Evolutionary conservation across 441 rosid genomes (phyloP), one percentile per base, ranked within the genome.

Genomic region (Populus hybrid): DNA sequence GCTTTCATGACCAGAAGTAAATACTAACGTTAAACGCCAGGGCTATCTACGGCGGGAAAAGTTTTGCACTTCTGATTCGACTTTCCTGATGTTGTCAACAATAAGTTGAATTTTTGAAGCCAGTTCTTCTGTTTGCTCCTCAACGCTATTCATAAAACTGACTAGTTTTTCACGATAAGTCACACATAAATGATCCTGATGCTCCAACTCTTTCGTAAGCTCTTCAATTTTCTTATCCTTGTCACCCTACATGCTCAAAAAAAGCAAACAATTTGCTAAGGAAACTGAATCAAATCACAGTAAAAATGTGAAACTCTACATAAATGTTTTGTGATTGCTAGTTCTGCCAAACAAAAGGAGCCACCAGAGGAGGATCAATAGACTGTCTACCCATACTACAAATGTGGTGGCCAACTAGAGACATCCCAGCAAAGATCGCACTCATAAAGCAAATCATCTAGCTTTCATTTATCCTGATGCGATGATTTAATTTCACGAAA

Each of bases 211-310:
- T 82, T 42, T 71, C 0, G 83, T 85, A 32, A 90, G 92, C 76
- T 87, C 93, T 84, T 89, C 87, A 36, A 92, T 92, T 83, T 85
- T 88, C 88, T 82, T 84, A 59, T 90, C 93, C 81, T 92, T 92
- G 78, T 89, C 92, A 50, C 85, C 93, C 97, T 92, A 71, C 83
- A 79, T 77, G 75, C 63, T 63, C 57, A 64, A 66, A 66, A 28
- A 71, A 21, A 71, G 32, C 46, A 77, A 65, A 24, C 63, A 72
- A 24, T 30, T 30, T 8, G 21, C 35, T 9, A 30, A 72, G 30
- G 42, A 7, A 63, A 65, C 69, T 36, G 19, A 14, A 53, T 34
- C 7, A 6, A 6, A 67, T 46, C 21, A 67, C 28, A 35, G 38
- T 57, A 34, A 76, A 7, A 69, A 10, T 34, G 69, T 24, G 67